Evolutionary conservation across 495 filamentous ascomycete genomes (phyloP).

Genomic region (Lasiosphaeria miniovina): DNA sequence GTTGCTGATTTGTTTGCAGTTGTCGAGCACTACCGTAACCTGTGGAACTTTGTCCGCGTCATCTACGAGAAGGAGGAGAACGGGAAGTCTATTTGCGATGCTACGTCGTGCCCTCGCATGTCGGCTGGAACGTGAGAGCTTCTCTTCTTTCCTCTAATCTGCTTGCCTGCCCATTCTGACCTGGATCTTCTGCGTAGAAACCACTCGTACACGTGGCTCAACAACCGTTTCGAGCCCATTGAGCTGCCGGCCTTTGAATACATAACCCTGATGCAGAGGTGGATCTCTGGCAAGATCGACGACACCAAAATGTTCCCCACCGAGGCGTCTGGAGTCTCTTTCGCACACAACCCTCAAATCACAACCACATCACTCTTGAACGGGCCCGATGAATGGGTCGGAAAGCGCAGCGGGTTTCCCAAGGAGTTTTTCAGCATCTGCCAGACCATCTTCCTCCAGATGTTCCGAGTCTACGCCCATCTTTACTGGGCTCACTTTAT

Average conservation of each 20-base stretch:
- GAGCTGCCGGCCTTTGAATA: slow-evolving; percentile 80
- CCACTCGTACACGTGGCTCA: slow-evolving; percentile 90
- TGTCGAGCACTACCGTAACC: slow-evolving; percentile 84
- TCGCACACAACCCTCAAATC: slow-evolving; percentile 53
- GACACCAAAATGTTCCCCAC: slow-evolving; percentile 85
- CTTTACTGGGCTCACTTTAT: slow-evolving; percentile 81
- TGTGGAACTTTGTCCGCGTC: slow-evolving; percentile 79
- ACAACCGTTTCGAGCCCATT: slow-evolving; percentile 58
- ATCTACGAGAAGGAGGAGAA: slow-evolving; percentile 75
- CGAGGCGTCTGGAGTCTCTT: slow-evolving; percentile 56
- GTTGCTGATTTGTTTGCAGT: slow-evolving; percentile 43
- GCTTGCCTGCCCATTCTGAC: slow-evolving; percentile 10
- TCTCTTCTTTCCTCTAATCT: slow-evolving; percentile 9
- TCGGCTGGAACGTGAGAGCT: slow-evolving; percentile 77
- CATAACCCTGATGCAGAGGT: slow-evolving; percentile 87
- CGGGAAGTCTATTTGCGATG: slow-evolving; percentile 74
- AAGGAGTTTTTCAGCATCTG: slow-evolving; percentile 80
- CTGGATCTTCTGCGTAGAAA: slow-evolving; percentile 43
- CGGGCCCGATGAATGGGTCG: slow-evolving; percentile 69
- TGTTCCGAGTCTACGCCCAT: slow-evolving; percentile 95
- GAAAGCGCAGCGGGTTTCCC: slow-evolving; percentile 85
- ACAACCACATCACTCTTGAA: slow-evolving; percentile 59
- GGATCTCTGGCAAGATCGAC: slow-evolving; percentile 88
- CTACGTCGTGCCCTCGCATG: slow-evolving; percentile 82
- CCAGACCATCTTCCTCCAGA: slow-evolving; percentile 90